phyloP scores from a whole-genome alignment of 176 grass and related monocot species.

The Pontederia crassipes region DNA sequence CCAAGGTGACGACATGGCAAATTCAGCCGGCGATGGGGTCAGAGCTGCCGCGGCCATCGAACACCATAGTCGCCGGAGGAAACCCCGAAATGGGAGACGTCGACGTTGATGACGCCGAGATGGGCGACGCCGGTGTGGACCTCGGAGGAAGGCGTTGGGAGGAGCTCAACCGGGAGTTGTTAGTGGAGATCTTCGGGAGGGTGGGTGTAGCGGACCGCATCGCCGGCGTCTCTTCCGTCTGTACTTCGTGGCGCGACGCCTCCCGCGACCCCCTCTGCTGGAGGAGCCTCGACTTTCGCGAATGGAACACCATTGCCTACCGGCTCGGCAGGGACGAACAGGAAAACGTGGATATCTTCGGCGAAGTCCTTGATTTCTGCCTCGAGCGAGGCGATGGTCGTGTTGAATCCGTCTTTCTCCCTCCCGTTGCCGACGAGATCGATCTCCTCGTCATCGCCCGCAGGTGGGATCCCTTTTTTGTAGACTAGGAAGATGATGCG shows the following conservation, averaged over 20 bases:
- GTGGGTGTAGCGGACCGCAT: conserved; percentile 34
- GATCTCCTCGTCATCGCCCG: conserved; percentile 35
- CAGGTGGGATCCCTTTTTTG: conserved; percentile 25
- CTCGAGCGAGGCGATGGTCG: conserved; percentile 10
- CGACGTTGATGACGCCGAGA: too few relatives aligned
- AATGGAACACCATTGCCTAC: conserved; percentile 29
- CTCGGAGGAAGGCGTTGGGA: conserved; percentile 25
- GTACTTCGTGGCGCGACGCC: conserved; percentile 40
- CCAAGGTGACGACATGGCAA: too few relatives aligned
- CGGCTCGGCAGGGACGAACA: background rate
- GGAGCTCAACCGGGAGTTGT: conserved; percentile 43
- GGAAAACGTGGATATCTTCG: background rate
- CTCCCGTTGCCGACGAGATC: conserved; percentile 33
- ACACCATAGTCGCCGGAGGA: too few relatives aligned
- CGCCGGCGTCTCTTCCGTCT: conserved; percentile 24
- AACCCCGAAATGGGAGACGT: too few relatives aligned
- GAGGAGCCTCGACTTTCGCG: conserved; percentile 43
- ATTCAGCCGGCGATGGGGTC: too few relatives aligned
- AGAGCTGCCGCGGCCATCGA: too few relatives aligned
- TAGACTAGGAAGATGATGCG: background rate
- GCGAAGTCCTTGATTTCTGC: conserved; percentile 20
- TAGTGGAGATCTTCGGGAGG: conserved; percentile 38
- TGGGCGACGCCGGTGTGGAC: background rate
- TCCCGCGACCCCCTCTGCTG: conserved; percentile 38
- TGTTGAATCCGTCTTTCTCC: conserved; percentile 33